Conservation (phyloP, 2,329 filamentous ascomycete species). For the Ambrosiella xylebori region DNA sequence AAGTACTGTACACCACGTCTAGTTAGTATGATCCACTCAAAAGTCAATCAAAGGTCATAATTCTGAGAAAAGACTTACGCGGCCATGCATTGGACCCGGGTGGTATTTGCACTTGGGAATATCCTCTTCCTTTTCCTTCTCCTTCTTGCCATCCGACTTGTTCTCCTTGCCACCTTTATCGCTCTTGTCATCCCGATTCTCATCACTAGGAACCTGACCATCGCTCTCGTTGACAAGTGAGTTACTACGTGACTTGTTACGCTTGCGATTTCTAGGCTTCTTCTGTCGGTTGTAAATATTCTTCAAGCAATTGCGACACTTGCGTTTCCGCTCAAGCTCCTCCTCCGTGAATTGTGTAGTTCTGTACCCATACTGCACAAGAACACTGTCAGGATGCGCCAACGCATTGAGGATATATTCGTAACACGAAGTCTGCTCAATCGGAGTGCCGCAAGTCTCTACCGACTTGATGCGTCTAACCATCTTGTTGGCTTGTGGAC, state of each 20-base stretch:
- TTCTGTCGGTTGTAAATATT: background rate
- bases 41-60: background rate
- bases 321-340: constrained; percentile 20
- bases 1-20: constrained; percentile 14
- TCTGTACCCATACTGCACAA: constrained; percentile 16
- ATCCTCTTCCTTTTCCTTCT: constrained; percentile 3
- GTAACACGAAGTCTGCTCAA: background rate
- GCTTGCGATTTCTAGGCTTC: background rate
- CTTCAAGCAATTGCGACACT: constrained; percentile 18
- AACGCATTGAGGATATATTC: background rate
- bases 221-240: background rate
- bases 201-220: background rate
- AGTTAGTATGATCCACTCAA: constrained; percentile 5
- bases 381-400: background rate
- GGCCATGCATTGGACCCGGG: constrained; percentile 17
- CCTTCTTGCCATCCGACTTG: background rate
- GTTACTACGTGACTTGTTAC: constrained; percentile 2
- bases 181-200: background rate
- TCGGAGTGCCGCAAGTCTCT: constrained; percentile 1
- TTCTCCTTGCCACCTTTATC: background rate
- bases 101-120: constrained; percentile 14
- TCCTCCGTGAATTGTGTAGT: constrained; percentile 16
- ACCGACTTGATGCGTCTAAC: background rate
- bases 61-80: constrained; percentile 14
- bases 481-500: background rate